phyloP scores from a whole-genome alignment of 352 stramenopile genomes.

The Detonula confervacea region DNA sequence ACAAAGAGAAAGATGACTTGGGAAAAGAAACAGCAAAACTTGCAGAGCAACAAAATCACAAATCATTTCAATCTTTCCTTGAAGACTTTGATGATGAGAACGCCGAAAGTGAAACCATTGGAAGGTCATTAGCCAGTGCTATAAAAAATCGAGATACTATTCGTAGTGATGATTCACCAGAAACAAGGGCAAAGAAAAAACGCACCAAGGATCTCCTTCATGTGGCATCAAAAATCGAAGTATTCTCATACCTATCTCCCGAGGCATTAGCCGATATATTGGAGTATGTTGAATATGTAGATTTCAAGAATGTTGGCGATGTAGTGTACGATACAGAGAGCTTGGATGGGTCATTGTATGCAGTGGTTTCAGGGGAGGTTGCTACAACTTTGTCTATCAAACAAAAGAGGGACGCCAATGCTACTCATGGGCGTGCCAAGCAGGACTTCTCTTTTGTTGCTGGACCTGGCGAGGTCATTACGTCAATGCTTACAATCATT shows the following conservation, averaged over 20 bases:
- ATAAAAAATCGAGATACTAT: constrained; percentile 25
- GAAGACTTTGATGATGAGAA: constrained; percentile 34
- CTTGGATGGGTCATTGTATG: constrained; percentile 60
- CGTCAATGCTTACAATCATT: constrained; percentile 56
- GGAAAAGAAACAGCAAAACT: constrained; percentile 1
- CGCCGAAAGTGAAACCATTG: constrained; percentile 16
- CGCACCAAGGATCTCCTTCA: constrained; percentile 32
- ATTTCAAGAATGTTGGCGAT: constrained; percentile 19
- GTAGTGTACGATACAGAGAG: constrained; percentile 26
- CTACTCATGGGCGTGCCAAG: background rate
- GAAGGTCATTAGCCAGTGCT: constrained; percentile 5
- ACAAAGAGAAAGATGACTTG: constrained; percentile 5
- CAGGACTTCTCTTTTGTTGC: constrained; percentile 27
- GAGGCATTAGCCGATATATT: constrained; percentile 46
- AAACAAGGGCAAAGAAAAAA: constrained; percentile 6
- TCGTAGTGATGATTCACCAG: background rate
- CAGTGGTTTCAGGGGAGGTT: constrained; percentile 52
- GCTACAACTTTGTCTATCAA: constrained; percentile 20
- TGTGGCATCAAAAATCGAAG: constrained; percentile 50
- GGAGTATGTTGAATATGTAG: constrained; percentile 45
- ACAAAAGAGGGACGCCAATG: background rate
- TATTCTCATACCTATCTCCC: constrained; percentile 56
- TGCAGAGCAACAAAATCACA: background rate
- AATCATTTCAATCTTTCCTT: constrained; percentile 35
- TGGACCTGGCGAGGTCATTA: constrained; percentile 50